phyloP scores from a whole-genome alignment of 306 rosid species.

The Prunus padus region DNA sequence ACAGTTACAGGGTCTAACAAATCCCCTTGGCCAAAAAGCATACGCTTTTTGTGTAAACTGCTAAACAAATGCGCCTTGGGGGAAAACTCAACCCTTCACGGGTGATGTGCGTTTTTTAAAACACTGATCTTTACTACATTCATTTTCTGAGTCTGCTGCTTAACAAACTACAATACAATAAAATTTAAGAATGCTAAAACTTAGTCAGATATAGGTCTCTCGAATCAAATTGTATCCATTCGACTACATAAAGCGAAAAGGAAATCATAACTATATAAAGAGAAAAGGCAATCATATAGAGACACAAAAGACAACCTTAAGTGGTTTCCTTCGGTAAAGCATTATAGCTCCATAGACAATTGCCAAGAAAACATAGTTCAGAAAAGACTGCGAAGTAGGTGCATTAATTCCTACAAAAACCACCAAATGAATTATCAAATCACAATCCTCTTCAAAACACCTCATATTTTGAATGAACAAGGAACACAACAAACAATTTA shows the following conservation, averaged over 20 bases:
- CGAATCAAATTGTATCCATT: background rate
- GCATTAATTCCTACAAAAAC: conserved; percentile 65
- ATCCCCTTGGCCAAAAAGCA: background rate
- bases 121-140: background rate
- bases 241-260: background rate
- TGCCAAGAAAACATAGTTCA: conserved; percentile 76
- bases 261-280: background rate
- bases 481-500: background rate
- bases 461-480: background rate
- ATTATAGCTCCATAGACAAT: conserved; percentile 62
- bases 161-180: background rate
- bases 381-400: conserved; percentile 87
- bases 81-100: no score
- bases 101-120: no score
- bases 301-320: conserved; percentile 54
- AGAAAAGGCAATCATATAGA: background rate
- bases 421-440: conserved; percentile 8
- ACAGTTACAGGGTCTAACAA: conserved; percentile 4
- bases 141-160: background rate
- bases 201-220: background rate
- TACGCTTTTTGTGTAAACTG: no score
- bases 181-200: background rate
- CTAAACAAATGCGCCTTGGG: no score
- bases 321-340: conserved; percentile 57
- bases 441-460: background rate